Conservation (phyloP, 352 stramenopile species). For the Phytopythium aichiense region DNA sequence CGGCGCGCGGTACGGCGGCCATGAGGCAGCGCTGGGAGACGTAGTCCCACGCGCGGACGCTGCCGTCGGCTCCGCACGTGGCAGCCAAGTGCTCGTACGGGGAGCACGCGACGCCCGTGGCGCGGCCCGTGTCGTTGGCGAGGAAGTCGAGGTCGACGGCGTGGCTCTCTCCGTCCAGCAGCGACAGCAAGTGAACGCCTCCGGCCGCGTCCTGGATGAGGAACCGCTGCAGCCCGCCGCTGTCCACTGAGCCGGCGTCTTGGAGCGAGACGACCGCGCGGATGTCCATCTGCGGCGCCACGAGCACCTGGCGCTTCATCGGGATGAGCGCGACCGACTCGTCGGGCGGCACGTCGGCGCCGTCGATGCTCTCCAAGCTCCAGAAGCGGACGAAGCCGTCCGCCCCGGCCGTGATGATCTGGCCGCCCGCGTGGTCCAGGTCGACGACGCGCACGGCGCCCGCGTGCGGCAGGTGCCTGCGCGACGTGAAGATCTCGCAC, state of each 20-base stretch:
- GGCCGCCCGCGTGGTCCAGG: conserved; percentile 35
- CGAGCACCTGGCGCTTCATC: conserved; percentile 52
- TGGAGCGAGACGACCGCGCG: conserved; percentile 45
- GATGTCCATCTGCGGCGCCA: conserved; percentile 63
- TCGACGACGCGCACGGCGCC: conserved; percentile 74
- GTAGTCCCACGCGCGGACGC: conserved; percentile 88
- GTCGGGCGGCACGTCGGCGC: conserved; percentile 80
- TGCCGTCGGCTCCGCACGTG: conserved; percentile 83
- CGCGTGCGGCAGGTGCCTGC: conserved; percentile 61
- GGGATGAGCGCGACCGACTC: conserved; percentile 71
- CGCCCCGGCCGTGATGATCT: conserved; percentile 64
- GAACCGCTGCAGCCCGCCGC: conserved; percentile 29
- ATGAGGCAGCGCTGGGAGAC: conserved; percentile 43
- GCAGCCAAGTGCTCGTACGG: conserved; percentile 85
- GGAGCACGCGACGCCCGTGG: conserved; percentile 74
- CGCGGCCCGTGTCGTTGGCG: conserved; percentile 54
- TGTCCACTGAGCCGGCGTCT: neutral
- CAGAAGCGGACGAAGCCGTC: conserved; percentile 91
- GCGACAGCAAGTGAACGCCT: conserved; percentile 42
- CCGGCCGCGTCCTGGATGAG: conserved; percentile 61
- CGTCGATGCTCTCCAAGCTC: conserved; percentile 82
- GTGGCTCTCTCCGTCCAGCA: conserved; percentile 31
- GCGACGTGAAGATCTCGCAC: conserved; percentile 79
- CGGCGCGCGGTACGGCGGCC: neutral
- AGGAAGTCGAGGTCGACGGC: conserved; percentile 54